phyloP scores from a whole-genome alignment of 495 filamentous ascomycete species.

The Hypoxylon trugodes region DNA sequence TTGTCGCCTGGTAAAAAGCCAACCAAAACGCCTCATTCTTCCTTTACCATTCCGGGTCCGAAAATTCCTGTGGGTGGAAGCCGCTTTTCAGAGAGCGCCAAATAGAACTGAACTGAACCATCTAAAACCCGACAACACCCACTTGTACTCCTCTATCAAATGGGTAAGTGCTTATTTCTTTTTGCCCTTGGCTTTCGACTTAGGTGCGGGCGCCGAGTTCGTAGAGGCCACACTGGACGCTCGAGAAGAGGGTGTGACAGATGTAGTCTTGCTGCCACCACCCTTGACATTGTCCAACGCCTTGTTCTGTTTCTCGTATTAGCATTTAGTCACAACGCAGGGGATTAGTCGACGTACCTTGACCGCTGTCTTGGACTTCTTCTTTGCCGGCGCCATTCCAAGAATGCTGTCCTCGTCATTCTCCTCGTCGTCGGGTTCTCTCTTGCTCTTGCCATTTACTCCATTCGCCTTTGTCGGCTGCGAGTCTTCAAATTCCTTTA shows the following conservation, averaged over 20 bases:
- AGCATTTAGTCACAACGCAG: slow-evolving; percentile 18
- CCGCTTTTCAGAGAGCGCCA: no score
- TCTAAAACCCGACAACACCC: background rate
- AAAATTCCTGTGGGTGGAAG: background rate
- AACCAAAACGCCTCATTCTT: slow-evolving; percentile 11
- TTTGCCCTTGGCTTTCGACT: slow-evolving; percentile 62
- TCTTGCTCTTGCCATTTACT: slow-evolving; percentile 73
- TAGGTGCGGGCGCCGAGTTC: slow-evolving; percentile 52
- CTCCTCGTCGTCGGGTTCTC: slow-evolving; percentile 76
- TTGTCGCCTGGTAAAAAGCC: background rate
- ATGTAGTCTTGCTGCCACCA: slow-evolving; percentile 62
- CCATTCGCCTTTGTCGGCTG: slow-evolving; percentile 66
- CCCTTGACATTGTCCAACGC: slow-evolving; percentile 68
- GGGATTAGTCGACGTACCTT: slow-evolving; percentile 56
- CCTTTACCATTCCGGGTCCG: slow-evolving; percentile 13
- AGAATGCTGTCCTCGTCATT: slow-evolving; percentile 83
- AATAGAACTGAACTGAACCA: background rate
- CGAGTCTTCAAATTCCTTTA: slow-evolving; percentile 85
- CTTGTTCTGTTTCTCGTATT: slow-evolving; percentile 62
- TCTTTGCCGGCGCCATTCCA: slow-evolving; percentile 81
- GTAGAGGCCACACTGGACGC: slow-evolving; percentile 62
- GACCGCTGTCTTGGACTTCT: slow-evolving; percentile 83
- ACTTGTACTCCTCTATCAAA: background rate
- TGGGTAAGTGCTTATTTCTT: slow-evolving; percentile 55
- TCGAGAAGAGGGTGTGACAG: slow-evolving; percentile 62